Conservation (phyloP, 306 rosid genomes). For the Carpinus fangiana region DNA sequence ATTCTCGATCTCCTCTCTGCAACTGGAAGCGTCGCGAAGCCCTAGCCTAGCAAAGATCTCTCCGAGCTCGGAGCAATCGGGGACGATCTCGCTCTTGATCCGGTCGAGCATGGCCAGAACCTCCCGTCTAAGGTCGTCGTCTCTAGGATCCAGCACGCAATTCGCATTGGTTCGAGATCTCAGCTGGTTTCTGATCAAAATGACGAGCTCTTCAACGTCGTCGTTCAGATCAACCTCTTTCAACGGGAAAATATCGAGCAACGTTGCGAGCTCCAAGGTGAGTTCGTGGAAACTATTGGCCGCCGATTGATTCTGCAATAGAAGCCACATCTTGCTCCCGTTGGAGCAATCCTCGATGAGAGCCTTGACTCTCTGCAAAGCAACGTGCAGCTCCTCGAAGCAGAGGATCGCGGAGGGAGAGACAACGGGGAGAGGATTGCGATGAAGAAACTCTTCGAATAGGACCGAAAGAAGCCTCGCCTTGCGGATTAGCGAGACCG, state of each 20-base stretch:
- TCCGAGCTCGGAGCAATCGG: conserved; percentile 39
- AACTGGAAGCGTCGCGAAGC: conserved; percentile 56
- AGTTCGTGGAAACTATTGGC: conserved; percentile 64
- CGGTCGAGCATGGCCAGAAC: conserved; percentile 56
- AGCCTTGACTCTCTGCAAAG: conserved; percentile 65
- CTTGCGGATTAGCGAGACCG: conserved; percentile 54
- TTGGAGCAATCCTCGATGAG: conserved; percentile 61
- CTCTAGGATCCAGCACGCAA: conserved; percentile 34
- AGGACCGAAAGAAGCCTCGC: conserved; percentile 52
- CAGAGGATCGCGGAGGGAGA: conserved; percentile 59
- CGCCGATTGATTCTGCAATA: conserved; percentile 52
- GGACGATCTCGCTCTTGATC: conserved; percentile 69
- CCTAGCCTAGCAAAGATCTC: conserved; percentile 55
- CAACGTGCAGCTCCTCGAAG: conserved; percentile 73
- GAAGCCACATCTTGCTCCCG: conserved; percentile 64
- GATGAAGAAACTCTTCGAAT: conserved; percentile 56
- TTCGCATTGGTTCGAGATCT: neutral
- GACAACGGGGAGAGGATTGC: conserved; percentile 1
- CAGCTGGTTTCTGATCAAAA: conserved; percentile 54
- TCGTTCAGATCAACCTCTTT: conserved; percentile 51
- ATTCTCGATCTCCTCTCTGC: conserved; percentile 72
- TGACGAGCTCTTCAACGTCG: conserved; percentile 65
- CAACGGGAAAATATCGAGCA: conserved; percentile 71
- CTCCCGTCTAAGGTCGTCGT: conserved; percentile 40
- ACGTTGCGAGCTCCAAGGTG: conserved; percentile 61